These are phyloP conservation scores for Nannizzia gypsea DNA, from an alignment of 2,329 filamentous ascomycete species.

Conservation along the genomic window DNA sequence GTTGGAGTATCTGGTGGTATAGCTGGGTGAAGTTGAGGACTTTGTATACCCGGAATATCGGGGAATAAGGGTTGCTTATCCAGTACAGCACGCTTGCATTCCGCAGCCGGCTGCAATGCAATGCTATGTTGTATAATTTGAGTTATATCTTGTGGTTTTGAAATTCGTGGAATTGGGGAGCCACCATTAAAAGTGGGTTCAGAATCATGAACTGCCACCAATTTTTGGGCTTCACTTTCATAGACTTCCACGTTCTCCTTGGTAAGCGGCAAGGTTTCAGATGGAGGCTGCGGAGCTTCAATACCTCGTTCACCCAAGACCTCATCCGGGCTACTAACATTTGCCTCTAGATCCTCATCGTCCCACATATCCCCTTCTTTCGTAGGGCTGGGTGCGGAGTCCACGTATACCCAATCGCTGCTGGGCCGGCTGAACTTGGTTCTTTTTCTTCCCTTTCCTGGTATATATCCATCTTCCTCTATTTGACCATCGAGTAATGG, in stretches of 20 bases:
- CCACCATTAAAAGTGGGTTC: not conserved
- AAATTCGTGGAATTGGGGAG: not conserved
- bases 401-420: constrained; percentile 61
- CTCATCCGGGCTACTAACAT: not conserved
- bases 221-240: not conserved
- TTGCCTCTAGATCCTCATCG: constrained; percentile 7
- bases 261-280: not conserved
- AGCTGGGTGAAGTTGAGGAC: constrained; percentile 29
- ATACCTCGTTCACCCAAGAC: not conserved
- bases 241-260: constrained; percentile 4
- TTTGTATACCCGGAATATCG: constrained; percentile 17
- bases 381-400: constrained; percentile 55
- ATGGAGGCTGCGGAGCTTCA: not conserved
- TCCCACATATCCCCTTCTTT: constrained; percentile 8
- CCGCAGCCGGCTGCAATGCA: not conserved
- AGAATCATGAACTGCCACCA: not conserved
- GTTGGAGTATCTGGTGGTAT: constrained; percentile 30
- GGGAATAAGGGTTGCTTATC: not conserved
- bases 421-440: constrained; percentile 56
- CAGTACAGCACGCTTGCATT: no score
- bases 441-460: constrained; percentile 54
- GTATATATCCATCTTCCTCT: constrained; percentile 53
- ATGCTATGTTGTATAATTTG: not conserved
- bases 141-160: not conserved
- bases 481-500: constrained; percentile 53